Evolutionary conservation across 805 yeast species (phyloP).

Genomic region (Debaryomyces maramus): DNA sequence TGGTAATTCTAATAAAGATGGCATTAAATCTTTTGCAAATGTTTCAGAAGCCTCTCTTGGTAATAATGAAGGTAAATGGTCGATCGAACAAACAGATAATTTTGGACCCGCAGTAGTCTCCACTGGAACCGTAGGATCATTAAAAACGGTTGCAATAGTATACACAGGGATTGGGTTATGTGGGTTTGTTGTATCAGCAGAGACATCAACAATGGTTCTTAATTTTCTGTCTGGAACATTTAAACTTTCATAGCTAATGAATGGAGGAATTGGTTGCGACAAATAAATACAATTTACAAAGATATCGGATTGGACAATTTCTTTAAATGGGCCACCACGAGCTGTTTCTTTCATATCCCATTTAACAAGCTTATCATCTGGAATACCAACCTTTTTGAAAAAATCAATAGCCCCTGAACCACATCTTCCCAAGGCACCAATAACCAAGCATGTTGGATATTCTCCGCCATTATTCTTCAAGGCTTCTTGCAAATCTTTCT

Average conservation of each 20-base stretch:
- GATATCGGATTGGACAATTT: slow-evolving; percentile 83
- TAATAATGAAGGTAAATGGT: slow-evolving; percentile 90
- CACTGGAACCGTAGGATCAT: slow-evolving; percentile 86
- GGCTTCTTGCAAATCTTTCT: slow-evolving; percentile 57
- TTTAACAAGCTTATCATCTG: slow-evolving; percentile 76
- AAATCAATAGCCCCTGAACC: slow-evolving; percentile 95
- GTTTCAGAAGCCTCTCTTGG: slow-evolving; percentile 98
- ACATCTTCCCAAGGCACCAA: slow-evolving; percentile 98
- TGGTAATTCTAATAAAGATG: slow-evolving; percentile 83
- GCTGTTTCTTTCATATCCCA: slow-evolving; percentile 99
- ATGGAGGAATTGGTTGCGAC: slow-evolving; percentile 92
- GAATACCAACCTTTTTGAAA: slow-evolving; percentile 79
- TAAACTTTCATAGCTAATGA: slow-evolving; percentile 68
- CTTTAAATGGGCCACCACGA: slow-evolving; percentile 95
- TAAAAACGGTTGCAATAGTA: slow-evolving; percentile 83
- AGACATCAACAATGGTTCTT: slow-evolving; percentile 93
- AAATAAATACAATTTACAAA: slow-evolving; percentile 96
- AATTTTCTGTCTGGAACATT: slow-evolving; percentile 70
- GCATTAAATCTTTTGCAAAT: slow-evolving; percentile 83
- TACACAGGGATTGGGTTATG: slow-evolving; percentile 97
- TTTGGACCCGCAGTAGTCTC: slow-evolving; percentile 79
- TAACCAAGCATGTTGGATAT: slow-evolving; percentile 78
- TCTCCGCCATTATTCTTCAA: slow-evolving; percentile 56
- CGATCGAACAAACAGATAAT: slow-evolving; percentile 89
- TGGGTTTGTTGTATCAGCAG: slow-evolving; percentile 98